Evolutionary conservation across 257 asterid genomes (phyloP).

Genomic region (Thymus quinquecostatus): DNA sequence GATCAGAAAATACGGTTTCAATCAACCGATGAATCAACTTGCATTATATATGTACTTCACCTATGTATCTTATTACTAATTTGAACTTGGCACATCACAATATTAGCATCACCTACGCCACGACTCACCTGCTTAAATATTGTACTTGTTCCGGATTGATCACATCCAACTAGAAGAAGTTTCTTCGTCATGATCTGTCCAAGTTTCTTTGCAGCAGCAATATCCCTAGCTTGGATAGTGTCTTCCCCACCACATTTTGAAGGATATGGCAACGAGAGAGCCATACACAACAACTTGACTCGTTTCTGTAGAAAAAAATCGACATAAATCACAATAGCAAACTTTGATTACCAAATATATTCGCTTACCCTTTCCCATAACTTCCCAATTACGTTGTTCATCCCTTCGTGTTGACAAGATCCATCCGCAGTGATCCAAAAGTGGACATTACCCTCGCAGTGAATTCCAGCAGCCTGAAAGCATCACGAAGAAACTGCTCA

Average conservation of each 20-base stretch:
- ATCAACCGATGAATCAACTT: background rate
- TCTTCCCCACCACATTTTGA: slow-evolving; percentile 45
- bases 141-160: slow-evolving; percentile 88
- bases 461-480: slow-evolving; percentile 67
- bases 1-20: background rate
- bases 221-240: slow-evolving; percentile 33
- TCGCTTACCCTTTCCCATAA: slow-evolving; percentile 74
- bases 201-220: slow-evolving; percentile 21
- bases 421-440: slow-evolving; percentile 85
- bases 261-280: slow-evolving; percentile 78
- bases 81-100: background rate
- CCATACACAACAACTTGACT: slow-evolving; percentile 61
- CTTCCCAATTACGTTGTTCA: slow-evolving; percentile 72
- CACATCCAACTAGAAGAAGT: slow-evolving; percentile 77
- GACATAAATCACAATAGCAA: slow-evolving; percentile 8
- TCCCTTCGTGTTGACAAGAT: slow-evolving; percentile 67
- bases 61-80: background rate
- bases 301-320: slow-evolving; percentile 52
- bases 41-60: background rate
- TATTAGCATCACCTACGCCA: background rate
- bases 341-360: slow-evolving; percentile 8
- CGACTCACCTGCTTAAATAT: slow-evolving; percentile 79
- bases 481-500: slow-evolving; percentile 25
- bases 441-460: slow-evolving; percentile 66
- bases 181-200: slow-evolving; percentile 45